Conservation (phyloP, 148 eudicot species). For the Vaccinium corymbosum region DNA sequence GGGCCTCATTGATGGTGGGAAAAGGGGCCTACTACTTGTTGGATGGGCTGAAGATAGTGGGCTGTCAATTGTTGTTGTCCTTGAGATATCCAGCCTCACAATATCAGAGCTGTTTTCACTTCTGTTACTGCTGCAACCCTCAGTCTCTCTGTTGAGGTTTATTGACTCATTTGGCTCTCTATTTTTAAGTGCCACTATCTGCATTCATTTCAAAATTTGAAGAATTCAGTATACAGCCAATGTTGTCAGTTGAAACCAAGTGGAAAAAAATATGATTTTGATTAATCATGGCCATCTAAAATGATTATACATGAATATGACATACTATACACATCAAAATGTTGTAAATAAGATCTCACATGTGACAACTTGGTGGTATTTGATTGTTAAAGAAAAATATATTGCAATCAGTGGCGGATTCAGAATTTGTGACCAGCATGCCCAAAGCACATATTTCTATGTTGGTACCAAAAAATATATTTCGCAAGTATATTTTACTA, state of each 20-base stretch:
- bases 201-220: conserved; percentile 14
- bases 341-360: background rate
- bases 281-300: background rate
- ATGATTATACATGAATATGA: background rate
- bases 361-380: background rate
- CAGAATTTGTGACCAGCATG: no score
- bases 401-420: background rate
- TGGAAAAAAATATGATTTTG: background rate
- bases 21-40: conserved; percentile 41
- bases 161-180: conserved; percentile 82
- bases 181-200: conserved; percentile 67
- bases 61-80: conserved; percentile 50
- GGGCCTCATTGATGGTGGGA: conserved; percentile 61
- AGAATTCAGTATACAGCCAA: background rate
- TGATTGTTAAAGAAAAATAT: background rate
- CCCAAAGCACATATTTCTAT: no score
- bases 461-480: no score
- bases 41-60: conserved; percentile 31
- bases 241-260: background rate
- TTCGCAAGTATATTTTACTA: no score
- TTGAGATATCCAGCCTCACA: conserved; percentile 62
- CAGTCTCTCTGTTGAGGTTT: conserved; percentile 92
- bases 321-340: background rate
- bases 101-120: conserved; percentile 84
- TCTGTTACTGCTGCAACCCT: conserved; percentile 79